phyloP scores from a whole-genome alignment of 2,329 filamentous ascomycete genomes.

The Raffaelea arxii region DNA sequence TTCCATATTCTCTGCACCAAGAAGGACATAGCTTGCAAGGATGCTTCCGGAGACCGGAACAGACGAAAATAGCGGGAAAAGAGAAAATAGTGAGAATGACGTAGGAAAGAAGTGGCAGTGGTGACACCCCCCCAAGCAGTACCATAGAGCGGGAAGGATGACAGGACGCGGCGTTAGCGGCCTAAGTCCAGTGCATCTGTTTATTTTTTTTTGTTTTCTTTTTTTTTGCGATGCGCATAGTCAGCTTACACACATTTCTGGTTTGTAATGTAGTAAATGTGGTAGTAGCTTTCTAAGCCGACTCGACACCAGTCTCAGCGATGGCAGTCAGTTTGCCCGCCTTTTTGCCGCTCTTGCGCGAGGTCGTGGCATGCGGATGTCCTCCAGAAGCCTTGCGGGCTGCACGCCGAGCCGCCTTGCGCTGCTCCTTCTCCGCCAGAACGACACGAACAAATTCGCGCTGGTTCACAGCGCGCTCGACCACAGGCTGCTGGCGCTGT shows the following conservation, averaged over 20 bases:
- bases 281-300: background rate
- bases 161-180: too few species aligned
- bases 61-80: too few species aligned
- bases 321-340: constrained; percentile 47
- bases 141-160: too few species aligned
- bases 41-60: too few species aligned
- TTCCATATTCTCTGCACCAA: too few species aligned
- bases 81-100: too few species aligned
- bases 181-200: too few species aligned
- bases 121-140: too few species aligned
- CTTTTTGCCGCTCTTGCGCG: constrained; percentile 38
- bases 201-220: too few species aligned
- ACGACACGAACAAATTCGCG: constrained; percentile 42
- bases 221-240: too few species aligned
- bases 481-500: constrained; percentile 11
- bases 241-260: constrained; percentile 3
- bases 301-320: constrained; percentile 26
- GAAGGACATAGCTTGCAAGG: too few species aligned
- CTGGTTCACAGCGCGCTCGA: constrained; percentile 38
- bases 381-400: constrained; percentile 22
- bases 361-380: constrained; percentile 2
- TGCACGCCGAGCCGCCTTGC: constrained; percentile 26
- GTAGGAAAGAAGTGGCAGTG: too few species aligned
- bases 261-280: background rate
- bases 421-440: constrained; percentile 44